Base-by-base conservation (phyloP, 2,329 filamentous ascomycete genomes). In the Aureobasidium namibiae region DNA sequence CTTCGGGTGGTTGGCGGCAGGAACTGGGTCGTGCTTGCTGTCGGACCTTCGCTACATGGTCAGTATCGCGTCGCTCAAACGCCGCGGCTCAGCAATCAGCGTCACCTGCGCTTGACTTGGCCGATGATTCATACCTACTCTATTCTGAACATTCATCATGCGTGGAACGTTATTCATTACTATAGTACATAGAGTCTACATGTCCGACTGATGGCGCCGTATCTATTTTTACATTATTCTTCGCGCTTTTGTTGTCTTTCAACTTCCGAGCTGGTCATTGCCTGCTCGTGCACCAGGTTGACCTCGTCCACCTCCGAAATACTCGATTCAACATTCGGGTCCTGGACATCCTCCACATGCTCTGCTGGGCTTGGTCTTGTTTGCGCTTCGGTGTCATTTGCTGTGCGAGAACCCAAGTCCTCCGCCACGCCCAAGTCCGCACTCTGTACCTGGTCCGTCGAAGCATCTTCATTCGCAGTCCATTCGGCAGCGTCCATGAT, bases 401-500 rank as follows among this genome's bases (percentile, higher is more conserved):
- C 29, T 45, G 1, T 48, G 45, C 21, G 45, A 21, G 57, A 24
- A 13, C 11, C 41, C 29, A 58, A 11, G 13, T 58, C 45, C n/a
- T 61, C 57, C n/a, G 59, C 58, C 29, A 42, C 34, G n/a, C 59
- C 57, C 11, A 58, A 38, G 8, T 60, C 56, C 10, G 33, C 31
- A 8, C 38, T 33, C 21, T 60, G 56, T 2, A 42, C 54, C 46
- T 66, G 61, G 14, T 34, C 38, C 21, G 60, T 62, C 29, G 54
- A n/a, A 24, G 11, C 21, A 13, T 53, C 56, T 13, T 54, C 54
- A 16, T 21, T 41, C 33, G 36, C 49, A 33, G 31, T 31, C n/a
- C 23, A 34, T 16, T 64, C 61, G 18, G 34, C 18, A 41, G 63
- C 64, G 46, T 67, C 66, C 34, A 63, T 63, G 21, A 68, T 52